Conservation (phyloP, 2,329 filamentous ascomycete species). For the Elsinoe arachidis region DNA sequence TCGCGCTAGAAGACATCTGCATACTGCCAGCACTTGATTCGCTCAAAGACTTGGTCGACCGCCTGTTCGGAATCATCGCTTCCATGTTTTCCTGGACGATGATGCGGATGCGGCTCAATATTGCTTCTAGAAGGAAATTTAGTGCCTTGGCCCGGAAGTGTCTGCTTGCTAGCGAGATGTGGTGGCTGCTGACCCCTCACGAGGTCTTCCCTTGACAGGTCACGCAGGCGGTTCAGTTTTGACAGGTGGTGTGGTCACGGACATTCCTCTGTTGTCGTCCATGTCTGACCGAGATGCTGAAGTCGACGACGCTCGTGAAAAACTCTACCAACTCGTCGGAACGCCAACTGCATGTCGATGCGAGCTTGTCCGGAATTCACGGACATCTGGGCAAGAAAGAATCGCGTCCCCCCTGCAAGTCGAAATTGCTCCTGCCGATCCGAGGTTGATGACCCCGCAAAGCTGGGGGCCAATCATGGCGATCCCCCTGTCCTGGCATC, state of each 20-base stretch:
- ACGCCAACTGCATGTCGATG: no score
- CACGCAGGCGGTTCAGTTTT: neutral
- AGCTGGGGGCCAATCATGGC: neutral
- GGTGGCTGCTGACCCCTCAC: slow-evolving; percentile 10
- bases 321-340: no score
- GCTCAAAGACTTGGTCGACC: neutral
- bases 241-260: neutral
- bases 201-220: neutral
- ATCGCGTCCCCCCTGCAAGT: neutral
- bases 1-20: neutral
- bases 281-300: no score
- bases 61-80: neutral
- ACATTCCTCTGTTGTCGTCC: no score
- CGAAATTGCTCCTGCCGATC: neutral
- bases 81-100: neutral
- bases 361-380: no score
- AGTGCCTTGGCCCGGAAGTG: neutral
- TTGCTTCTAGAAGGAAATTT: neutral
- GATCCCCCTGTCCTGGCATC: neutral
- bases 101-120: neutral
- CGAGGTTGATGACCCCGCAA: slow-evolving; percentile 3
- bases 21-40: neutral
- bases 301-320: no score
- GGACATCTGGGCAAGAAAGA: neutral
- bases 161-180: neutral